A percentile compares a stretch with the other conserved stretches of the same genome.
phyloP scores from a whole-genome alignment of 495 filamentous ascomycete species.

The Cercophora sp. region DNA sequence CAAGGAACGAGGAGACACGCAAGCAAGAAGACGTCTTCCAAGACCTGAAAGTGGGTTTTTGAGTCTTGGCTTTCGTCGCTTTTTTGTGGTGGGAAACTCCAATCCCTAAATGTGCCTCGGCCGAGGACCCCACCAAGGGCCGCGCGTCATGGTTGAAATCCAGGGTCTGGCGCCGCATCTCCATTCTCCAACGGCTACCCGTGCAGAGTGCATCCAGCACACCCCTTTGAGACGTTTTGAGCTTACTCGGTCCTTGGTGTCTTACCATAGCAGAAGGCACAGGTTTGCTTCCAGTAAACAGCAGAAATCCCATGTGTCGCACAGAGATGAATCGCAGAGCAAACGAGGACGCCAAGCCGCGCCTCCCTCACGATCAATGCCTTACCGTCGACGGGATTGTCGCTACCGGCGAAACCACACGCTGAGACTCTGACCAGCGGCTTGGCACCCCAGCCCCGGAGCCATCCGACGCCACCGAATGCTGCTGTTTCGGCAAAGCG shows the following conservation, averaged over 20 bases:
- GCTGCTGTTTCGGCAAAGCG: slow-evolving; percentile 2
- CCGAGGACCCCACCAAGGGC: not conserved
- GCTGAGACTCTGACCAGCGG: not conserved
- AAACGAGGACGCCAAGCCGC: not conserved
- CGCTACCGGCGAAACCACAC: not conserved
- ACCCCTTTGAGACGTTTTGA: no score
- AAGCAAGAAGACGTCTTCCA: no score
- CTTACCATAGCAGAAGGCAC: no score
- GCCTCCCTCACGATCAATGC: not conserved
- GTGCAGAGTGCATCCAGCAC: no score
- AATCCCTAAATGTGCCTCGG: not conserved
- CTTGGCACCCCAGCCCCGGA: not conserved
- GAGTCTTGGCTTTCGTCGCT: no score
- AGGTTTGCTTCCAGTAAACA: no score
- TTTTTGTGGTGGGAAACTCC: not conserved
- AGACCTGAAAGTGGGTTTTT: no score
- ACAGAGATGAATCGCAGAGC: not conserved
- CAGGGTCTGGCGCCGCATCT: no score
- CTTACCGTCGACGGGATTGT: not conserved
- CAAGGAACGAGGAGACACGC: no score
- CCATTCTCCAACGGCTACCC: no score
- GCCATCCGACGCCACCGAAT: no score
- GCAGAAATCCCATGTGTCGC: not conserved
- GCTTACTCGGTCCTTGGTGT: no score
- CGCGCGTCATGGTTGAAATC: slow-evolving; percentile 3